A percentile compares a stretch with the other conserved stretches of the same genome.
Evolutionary conservation across 495 filamentous ascomycete species (phyloP).

Genomic region (Hyaloscypha finlandica): DNA sequence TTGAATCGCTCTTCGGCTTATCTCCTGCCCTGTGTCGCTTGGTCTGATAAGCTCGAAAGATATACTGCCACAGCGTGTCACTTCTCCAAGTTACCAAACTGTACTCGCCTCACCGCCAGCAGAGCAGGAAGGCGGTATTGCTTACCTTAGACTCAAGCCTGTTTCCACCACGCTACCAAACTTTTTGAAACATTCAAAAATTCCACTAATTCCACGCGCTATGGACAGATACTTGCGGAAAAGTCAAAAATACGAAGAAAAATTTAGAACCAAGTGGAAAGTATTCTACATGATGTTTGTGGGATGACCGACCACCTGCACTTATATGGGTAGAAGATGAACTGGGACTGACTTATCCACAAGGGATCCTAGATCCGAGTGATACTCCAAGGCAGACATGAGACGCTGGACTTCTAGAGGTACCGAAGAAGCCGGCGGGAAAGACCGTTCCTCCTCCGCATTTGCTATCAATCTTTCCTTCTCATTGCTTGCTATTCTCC

Average conservation of each 20-base stretch:
- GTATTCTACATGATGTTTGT: neutral
- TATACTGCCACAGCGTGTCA: neutral
- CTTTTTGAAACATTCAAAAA: conserved; percentile 5
- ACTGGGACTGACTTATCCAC: neutral
- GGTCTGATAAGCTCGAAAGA: neutral
- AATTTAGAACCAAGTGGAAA: neutral
- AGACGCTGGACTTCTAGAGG: conserved; percentile 20
- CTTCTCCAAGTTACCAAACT: conserved; percentile 6
- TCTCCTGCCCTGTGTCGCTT: neutral
- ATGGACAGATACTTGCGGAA: conserved; percentile 8
- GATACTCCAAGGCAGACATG: neutral
- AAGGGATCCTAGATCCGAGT: neutral
- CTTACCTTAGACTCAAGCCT: conserved; percentile 14
- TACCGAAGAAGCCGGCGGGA: conserved; percentile 18
- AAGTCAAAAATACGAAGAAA: conserved; percentile 2
- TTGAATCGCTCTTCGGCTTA: neutral
- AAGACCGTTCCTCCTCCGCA: conserved; percentile 20
- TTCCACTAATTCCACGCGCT: conserved; percentile 5
- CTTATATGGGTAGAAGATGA: conserved; percentile 7
- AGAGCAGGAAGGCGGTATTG: conserved; percentile 16
- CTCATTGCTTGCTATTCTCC: conserved; percentile 24
- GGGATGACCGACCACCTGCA: neutral
- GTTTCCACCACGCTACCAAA: conserved; percentile 14
- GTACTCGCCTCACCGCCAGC: conserved; percentile 23
- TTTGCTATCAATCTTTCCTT: conserved; percentile 19